A percentile compares a stretch with the other conserved stretches of the same genome.
Conservation (phyloP, 2,329 filamentous ascomycete genomes). For the Chalaropsis ovoidea region DNA sequence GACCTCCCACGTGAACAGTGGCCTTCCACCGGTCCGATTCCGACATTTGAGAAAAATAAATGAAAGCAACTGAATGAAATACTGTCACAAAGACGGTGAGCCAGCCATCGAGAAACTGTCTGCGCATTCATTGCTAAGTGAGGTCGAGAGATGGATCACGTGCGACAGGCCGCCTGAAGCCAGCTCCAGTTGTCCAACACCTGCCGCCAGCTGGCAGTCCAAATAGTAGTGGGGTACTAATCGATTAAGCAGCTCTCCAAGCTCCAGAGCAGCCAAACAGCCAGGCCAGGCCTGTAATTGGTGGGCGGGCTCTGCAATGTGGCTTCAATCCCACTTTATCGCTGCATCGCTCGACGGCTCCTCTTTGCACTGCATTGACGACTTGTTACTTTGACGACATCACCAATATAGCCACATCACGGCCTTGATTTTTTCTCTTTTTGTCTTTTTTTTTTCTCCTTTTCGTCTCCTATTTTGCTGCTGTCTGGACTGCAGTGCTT, state of each 20-base stretch:
- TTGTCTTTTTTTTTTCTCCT: slow-evolving; percentile 18
- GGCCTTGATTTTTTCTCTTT: slow-evolving; percentile 1
- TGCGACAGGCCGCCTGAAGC: background rate
- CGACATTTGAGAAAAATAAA: slow-evolving; percentile 49
- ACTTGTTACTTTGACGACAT: slow-evolving; percentile 9
- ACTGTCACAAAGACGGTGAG: background rate
- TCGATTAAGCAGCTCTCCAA: background rate
- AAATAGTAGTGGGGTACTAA: background rate
- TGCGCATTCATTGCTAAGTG: background rate
- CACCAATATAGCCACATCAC: background rate
- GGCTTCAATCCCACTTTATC: slow-evolving; percentile 34
- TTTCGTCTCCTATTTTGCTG: slow-evolving; percentile 12
- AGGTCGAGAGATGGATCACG: slow-evolving; percentile 20
- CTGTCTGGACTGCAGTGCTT: slow-evolving; percentile 23
- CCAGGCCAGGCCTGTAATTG: slow-evolving; percentile 12
- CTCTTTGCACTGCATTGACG: background rate
- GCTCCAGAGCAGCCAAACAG: slow-evolving; percentile 14
- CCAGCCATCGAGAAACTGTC: background rate
- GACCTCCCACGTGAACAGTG: slow-evolving; percentile 84
- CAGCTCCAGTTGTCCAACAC: background rate
- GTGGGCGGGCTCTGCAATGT: slow-evolving; percentile 35
- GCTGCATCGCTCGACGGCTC: background rate
- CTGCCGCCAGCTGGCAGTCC: background rate
- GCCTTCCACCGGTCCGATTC: slow-evolving; percentile 77
- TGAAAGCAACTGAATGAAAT: background rate